These are phyloP conservation scores for Vanderwaltozyma verrucispora DNA, from an alignment of 805 yeast species.

Conservation along the genomic window DNA sequence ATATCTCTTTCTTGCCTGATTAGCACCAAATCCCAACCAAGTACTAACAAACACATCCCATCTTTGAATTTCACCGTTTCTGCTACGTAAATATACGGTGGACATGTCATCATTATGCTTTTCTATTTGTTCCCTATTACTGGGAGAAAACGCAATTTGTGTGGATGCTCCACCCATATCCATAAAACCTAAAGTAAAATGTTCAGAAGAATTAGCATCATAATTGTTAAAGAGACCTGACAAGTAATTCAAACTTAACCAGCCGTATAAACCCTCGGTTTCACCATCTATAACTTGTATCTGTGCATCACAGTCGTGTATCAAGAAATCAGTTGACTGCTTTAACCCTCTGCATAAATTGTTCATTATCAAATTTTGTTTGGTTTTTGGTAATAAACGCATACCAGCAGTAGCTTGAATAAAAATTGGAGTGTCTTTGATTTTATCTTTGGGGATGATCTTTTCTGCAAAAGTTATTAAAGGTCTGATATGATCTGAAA, in stretches of 20 bases:
- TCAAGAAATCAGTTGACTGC: slow-evolving; percentile 44
- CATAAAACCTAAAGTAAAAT: slow-evolving; percentile 80
- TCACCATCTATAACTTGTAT: slow-evolving; percentile 88
- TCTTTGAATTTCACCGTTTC: slow-evolving; percentile 58
- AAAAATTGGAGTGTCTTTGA: slow-evolving; percentile 68
- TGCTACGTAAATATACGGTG: slow-evolving; percentile 50
- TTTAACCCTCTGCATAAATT: slow-evolving; percentile 51
- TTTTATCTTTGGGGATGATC: slow-evolving; percentile 54
- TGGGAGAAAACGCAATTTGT: slow-evolving; percentile 88
- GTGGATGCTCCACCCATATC: slow-evolving; percentile 99
- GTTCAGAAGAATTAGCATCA: slow-evolving; percentile 28
- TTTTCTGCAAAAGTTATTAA: slow-evolving; percentile 59
- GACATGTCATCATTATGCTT: slow-evolving; percentile 68
- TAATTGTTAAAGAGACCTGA: slow-evolving; percentile 51
- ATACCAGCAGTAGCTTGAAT: slow-evolving; percentile 97
- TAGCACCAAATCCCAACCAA: slow-evolving; percentile 97
- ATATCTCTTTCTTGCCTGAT: slow-evolving; percentile 76
- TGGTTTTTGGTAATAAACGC: slow-evolving; percentile 56
- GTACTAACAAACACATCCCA: slow-evolving; percentile 92
- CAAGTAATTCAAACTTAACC: slow-evolving; percentile 86
- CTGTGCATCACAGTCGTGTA: slow-evolving; percentile 51
- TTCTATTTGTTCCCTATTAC: slow-evolving; percentile 43
- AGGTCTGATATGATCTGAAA: slow-evolving; percentile 58
- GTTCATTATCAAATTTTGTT: slow-evolving; percentile 43
- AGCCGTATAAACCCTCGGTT: slow-evolving; percentile 90